These are phyloP conservation scores for Gastrodia elata DNA, from an alignment of 106 monocot genomes.

Conservation along the genomic window DNA sequence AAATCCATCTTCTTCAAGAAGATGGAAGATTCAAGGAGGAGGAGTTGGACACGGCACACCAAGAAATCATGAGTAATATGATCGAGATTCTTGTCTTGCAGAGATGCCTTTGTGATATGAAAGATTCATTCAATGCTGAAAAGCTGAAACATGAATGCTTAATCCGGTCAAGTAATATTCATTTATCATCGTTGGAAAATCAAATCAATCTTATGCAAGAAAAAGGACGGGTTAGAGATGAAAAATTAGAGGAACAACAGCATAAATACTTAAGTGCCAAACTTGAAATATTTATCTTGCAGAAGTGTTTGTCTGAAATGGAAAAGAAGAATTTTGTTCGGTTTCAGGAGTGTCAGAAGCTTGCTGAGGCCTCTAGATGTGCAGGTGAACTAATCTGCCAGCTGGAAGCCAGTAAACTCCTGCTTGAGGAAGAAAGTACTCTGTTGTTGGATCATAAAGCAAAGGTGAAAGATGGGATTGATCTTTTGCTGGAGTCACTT, in stretches of 20 bases:
- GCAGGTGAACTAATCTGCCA: slow-evolving; percentile 14
- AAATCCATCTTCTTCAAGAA: slow-evolving; percentile 23
- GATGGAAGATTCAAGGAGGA: slow-evolving; percentile 3
- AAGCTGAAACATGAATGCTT: slow-evolving; percentile 21
- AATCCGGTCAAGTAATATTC: slow-evolving; percentile 12
- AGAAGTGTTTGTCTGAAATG: slow-evolving; percentile 36
- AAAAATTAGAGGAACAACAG: slow-evolving; percentile 37
- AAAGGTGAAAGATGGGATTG: slow-evolving; percentile 33
- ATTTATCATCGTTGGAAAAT: slow-evolving; percentile 7
- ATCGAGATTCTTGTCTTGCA: slow-evolving; percentile 11
- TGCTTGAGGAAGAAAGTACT: slow-evolving; percentile 10
- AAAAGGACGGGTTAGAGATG: slow-evolving; percentile 16
- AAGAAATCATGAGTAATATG: slow-evolving; percentile 8
- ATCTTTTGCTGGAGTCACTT: slow-evolving; percentile 20
- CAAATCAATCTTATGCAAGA: slow-evolving; percentile 16
- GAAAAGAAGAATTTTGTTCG: slow-evolving; percentile 31
- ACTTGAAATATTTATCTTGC: slow-evolving; percentile 42
- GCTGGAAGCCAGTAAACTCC: slow-evolving; percentile 8
- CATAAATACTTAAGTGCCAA: slow-evolving; percentile 20
- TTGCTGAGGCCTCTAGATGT: slow-evolving; percentile 20
- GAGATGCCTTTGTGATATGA: slow-evolving; percentile 11
- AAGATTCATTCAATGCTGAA: slow-evolving; percentile 10
- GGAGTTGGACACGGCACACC: slow-evolving; percentile 6
- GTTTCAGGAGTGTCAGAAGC: slow-evolving; percentile 16
- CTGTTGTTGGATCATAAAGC: slow-evolving; percentile 25